A percentile compares a stretch with the other conserved stretches of the same genome.
phyloP scores from a whole-genome alignment of 441 rosid genomes.

The Raphanus hybrid region DNA sequence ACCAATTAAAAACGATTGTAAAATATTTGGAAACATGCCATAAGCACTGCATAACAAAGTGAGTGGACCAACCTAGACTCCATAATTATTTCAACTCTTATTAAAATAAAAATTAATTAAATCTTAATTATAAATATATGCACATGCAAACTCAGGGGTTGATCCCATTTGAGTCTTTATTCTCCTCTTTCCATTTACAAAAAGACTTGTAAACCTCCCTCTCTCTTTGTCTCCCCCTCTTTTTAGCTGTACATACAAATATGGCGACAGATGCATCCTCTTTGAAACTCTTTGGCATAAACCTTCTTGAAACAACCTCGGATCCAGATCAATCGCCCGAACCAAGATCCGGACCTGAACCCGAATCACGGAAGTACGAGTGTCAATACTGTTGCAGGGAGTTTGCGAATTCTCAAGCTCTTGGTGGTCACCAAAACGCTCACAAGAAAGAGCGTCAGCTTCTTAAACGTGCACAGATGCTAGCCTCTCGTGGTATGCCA shows the following conservation, averaged over 20 bases:
- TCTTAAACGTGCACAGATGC: conserved; percentile 55
- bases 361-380: conserved; percentile 52
- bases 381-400: conserved; percentile 65
- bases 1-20: conserved; percentile 11
- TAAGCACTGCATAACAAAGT: conserved; percentile 37
- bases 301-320: conserved; percentile 45
- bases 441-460: conserved; percentile 73
- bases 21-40: conserved; percentile 35
- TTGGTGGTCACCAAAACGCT: conserved; percentile 77
- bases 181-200: conserved; percentile 37
- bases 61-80: conserved; percentile 47
- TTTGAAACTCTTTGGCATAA: conserved; percentile 54
- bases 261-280: conserved; percentile 37
- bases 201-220: conserved; percentile 22
- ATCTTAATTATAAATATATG: conserved; percentile 40
- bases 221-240: conserved; percentile 12
- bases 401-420: conserved; percentile 66
- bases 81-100: conserved; percentile 26
- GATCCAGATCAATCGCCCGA: conserved; percentile 27
- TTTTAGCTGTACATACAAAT: conserved; percentile 17
- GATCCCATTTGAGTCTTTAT: conserved; percentile 43
- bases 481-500: conserved; percentile 42
- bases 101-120: neutral
- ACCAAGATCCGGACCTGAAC: conserved; percentile 35
- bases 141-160: conserved; percentile 39